These are phyloP conservation scores for Retiboletus flavoniger DNA, from an alignment of 1,284 basidiomycete genomes.

Conservation along the genomic window DNA sequence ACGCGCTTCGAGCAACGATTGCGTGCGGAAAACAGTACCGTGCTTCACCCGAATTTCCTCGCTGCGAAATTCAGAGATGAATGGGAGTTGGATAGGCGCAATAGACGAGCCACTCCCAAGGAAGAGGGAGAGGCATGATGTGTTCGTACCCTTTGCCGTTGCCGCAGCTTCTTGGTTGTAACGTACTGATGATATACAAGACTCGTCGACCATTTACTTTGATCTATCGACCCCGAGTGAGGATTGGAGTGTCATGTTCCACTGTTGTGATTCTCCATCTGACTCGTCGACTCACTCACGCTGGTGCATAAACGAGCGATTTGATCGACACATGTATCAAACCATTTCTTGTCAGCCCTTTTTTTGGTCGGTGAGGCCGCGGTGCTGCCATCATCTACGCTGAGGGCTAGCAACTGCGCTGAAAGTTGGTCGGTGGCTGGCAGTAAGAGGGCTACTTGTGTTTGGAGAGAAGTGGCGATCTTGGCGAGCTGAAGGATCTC, in stretches of 20 bases:
- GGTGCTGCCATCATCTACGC: conserved; percentile 24
- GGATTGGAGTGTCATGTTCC: background rate
- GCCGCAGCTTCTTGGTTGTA: background rate
- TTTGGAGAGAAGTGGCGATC: conserved; percentile 39
- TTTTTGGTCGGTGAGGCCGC: conserved; percentile 15
- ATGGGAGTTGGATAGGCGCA: conserved; percentile 36
- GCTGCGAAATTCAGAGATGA: conserved; percentile 59
- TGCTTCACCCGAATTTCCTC: conserved; percentile 65
- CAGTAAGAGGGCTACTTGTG: conserved; percentile 30
- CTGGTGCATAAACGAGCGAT: conserved; percentile 41
- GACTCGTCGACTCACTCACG: background rate
- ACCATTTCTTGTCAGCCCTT: conserved; percentile 47
- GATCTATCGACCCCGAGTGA: background rate
- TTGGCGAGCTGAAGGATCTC: conserved; percentile 41
- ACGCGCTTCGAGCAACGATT: conserved; percentile 61
- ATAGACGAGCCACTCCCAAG: conserved; percentile 24
- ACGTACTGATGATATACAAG: conserved; percentile 21
- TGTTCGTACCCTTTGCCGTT: conserved; percentile 4
- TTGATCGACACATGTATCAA: conserved; percentile 60
- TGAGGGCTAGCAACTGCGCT: conserved; percentile 37
- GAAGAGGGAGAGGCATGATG: conserved; percentile 35
- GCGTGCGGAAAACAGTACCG: conserved; percentile 47
- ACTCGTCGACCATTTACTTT: conserved; percentile 8
- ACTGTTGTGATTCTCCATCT: background rate
- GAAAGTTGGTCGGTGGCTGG: conserved; percentile 29